Conservation (phyloP, 345 rosid species). For the Lenwebbia sp. region DNA sequence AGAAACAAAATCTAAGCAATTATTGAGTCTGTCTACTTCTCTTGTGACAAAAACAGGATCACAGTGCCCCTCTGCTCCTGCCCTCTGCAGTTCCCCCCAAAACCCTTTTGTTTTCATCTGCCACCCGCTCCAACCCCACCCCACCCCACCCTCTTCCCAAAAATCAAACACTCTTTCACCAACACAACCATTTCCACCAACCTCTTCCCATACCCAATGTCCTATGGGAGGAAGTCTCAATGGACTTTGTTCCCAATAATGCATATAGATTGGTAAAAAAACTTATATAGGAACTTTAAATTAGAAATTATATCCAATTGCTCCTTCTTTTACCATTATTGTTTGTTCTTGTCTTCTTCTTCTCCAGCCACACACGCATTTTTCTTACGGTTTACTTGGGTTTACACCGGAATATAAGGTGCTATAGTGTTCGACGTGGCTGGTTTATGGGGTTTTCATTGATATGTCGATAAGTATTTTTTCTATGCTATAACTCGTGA, state of each 20-base stretch:
- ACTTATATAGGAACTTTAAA: background rate
- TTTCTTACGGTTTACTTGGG: background rate
- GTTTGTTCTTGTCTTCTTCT: background rate
- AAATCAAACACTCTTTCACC: background rate
- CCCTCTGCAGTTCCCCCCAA: background rate
- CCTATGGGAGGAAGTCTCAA: background rate
- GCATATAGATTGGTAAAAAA: background rate
- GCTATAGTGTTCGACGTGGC: background rate
- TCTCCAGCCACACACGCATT: background rate
- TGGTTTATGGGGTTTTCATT: background rate
- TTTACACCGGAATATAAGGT: background rate
- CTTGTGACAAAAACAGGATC: background rate
- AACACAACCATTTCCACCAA: background rate
- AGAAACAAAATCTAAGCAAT: constrained; percentile 27
- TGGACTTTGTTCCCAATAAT: background rate
- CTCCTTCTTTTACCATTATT: background rate
- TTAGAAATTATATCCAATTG: background rate
- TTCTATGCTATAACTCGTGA: background rate
- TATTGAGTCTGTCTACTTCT: constrained; percentile 38
- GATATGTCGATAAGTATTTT: background rate
- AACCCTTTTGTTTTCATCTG: background rate
- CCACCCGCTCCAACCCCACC: background rate
- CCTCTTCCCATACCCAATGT: background rate
- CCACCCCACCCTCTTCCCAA: background rate
- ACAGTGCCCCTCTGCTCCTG: background rate